Percentiles rank a stretch among this genome's conserved stretches.
Evolutionary conservation across 768 basidiomycete genomes (phyloP).

Genomic region (Megacollybia marginata): DNA sequence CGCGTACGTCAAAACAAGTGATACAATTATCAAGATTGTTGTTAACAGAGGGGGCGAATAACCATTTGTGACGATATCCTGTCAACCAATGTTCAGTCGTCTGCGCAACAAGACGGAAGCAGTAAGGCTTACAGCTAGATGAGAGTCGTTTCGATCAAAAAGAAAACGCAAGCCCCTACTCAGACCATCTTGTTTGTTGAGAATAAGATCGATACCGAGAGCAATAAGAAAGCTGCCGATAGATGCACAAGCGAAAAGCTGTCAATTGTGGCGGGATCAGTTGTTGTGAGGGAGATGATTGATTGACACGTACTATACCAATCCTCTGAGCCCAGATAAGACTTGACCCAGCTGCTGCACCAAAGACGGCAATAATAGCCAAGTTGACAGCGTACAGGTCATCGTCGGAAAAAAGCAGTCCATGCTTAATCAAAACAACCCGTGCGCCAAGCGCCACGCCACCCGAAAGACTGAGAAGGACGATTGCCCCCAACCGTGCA

Average conservation of each 20-base stretch:
- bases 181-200: conserved; percentile 55
- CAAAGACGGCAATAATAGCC: conserved; percentile 42
- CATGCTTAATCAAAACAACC: conserved; percentile 39
- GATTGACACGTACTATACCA: conserved; percentile 38
- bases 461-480: conserved; percentile 40
- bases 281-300: background rate
- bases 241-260: conserved; percentile 47
- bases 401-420: conserved; percentile 35
- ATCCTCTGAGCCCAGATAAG: conserved; percentile 38
- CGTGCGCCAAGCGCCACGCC: conserved; percentile 54
- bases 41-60: conserved; percentile 47
- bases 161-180: conserved; percentile 57
- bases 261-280: background rate
- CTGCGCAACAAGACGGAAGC: background rate
- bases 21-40: conserved; percentile 43
- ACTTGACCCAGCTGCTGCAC: conserved; percentile 30
- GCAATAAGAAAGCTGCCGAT: conserved; percentile 52
- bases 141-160: conserved; percentile 54
- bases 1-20: conserved; percentile 52
- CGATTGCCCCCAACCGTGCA: conserved; percentile 38
- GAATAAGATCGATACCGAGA: conserved; percentile 48
- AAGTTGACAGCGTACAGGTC: conserved; percentile 38
- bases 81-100: conserved; percentile 1
- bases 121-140: conserved; percentile 37
- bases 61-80: conserved; percentile 41